Evolutionary conservation across 768 basidiomycete species (phyloP).

Genomic region (Tricholoma saponaceum): DNA sequence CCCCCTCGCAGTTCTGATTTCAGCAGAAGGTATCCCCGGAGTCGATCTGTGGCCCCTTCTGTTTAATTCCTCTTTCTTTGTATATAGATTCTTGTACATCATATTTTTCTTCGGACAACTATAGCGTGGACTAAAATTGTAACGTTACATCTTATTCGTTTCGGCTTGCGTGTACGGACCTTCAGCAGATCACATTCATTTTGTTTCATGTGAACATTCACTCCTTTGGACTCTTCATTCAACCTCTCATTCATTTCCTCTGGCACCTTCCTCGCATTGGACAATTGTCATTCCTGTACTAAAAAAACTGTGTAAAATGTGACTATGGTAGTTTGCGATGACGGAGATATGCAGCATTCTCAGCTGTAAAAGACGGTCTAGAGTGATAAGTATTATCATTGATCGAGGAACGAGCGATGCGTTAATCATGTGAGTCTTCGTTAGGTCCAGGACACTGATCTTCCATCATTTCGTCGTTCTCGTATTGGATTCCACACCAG

Average conservation of each 20-base stretch:
- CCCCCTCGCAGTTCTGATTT: constrained; percentile 31
- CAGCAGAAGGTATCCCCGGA: constrained; percentile 24
- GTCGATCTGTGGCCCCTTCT: constrained; percentile 25
- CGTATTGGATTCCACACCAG: constrained; percentile 83
- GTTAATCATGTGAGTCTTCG: constrained; percentile 78
- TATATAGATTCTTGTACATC: constrained; percentile 10
- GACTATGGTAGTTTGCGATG: neutral
- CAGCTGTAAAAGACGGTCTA: neutral
- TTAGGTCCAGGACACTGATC: constrained; percentile 67
- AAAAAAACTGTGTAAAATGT: neutral
- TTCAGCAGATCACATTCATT: neutral
- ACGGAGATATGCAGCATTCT: neutral
- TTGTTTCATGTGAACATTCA: neutral
- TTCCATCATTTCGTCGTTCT: constrained; percentile 53
- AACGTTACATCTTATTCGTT: constrained; percentile 7
- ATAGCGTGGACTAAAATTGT: constrained; percentile 15
- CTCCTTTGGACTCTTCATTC: neutral
- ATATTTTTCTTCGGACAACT: constrained; percentile 5
- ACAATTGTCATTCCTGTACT: neutral
- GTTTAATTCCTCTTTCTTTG: constrained; percentile 14
- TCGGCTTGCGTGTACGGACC: neutral
- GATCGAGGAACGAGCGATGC: neutral
- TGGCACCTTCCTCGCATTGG: neutral
- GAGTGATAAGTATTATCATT: neutral
- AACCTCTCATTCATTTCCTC: neutral